Evolutionary conservation across 148 eudicot genomes (phyloP), one percentile per base, ranked within the genome.

Genomic region (Heliosperma pusillum): DNA sequence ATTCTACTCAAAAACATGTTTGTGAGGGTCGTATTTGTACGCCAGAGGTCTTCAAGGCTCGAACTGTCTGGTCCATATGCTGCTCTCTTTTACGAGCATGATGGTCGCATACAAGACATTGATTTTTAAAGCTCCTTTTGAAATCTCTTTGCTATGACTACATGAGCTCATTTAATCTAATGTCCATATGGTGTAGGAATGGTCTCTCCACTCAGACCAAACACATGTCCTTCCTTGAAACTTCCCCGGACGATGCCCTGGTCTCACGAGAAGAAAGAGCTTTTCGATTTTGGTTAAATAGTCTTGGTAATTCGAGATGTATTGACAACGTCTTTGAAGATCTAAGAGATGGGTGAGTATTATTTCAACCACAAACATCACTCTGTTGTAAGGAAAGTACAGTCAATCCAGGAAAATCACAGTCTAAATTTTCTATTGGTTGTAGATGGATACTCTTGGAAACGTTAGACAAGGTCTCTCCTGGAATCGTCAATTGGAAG

Each of bases 401-500:
- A 21, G 24, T 16, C 40, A 25, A 0, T 62, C 57, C 40, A 19
- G 22, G 36, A 65, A 2, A 19, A 59, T 42, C 1, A 5, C 33
- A 26, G 13, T 25, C 22, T 71, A 3, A 10, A 21, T 53, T 64
- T 42, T 72, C 40, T 64, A 21, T 62, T 76, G 70, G 67, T 59
- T 83, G 76, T 86, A 96, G 99, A 83, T 96, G 99, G 99, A 62
- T 96, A 77, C 96, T 96, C 44, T 80, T 96, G 60, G 87, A 92
- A 86, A 89, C 99, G 33, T 89, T 96, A 70, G 97, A 90, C 83
- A 92, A 92, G 87, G 85, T 89, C 64, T 96, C 99, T 44, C 97
- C 97, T 64, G 97, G 97, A 29, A 96, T 90, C 58, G 97, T 96
- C 73, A 92, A 92, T 36, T 96, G 99, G 99, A 96, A 92, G 83